Conservation (phyloP, 73 alveolate genomes). For the Tetrahymena elliotti region DNA sequence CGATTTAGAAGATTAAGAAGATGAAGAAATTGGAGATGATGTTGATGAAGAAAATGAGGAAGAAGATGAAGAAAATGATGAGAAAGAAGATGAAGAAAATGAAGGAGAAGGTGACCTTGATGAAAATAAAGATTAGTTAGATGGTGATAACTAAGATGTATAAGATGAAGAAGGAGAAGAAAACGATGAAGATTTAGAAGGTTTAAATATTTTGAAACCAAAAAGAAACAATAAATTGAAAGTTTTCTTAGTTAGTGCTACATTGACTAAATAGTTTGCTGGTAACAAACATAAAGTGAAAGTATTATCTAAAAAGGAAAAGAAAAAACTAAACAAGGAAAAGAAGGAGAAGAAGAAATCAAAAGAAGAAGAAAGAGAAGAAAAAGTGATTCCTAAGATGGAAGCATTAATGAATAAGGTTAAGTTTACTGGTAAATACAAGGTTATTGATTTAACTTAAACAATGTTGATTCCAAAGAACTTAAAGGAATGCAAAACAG, state of each 20-base stretch:
- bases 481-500: slow-evolving; percentile 31
- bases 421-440: slow-evolving; percentile 43
- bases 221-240: slow-evolving; percentile 4
- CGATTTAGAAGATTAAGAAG: slow-evolving; percentile 7
- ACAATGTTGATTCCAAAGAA: slow-evolving; percentile 50
- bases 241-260: slow-evolving; percentile 47
- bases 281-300: slow-evolving; percentile 24
- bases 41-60: slow-evolving; percentile 6
- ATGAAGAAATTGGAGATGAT: slow-evolving; percentile 4
- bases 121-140: slow-evolving; percentile 22
- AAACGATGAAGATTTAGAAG: neutral
- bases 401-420: slow-evolving; percentile 26
- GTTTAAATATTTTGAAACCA: neutral
- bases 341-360: slow-evolving; percentile 8
- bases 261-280: slow-evolving; percentile 41
- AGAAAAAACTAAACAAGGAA: slow-evolving; percentile 1
- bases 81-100: slow-evolving; percentile 7
- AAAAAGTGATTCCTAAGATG: slow-evolving; percentile 27
- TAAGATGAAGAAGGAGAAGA: neutral
- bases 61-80: neutral
- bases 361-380: slow-evolving; percentile 13
- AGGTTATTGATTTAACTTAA: slow-evolving; percentile 61
- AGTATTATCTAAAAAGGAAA: neutral
- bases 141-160: slow-evolving; percentile 1
- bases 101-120: neutral